Conservation (phyloP, 768 basidiomycete genomes). For the Mycena chlorophos region DNA sequence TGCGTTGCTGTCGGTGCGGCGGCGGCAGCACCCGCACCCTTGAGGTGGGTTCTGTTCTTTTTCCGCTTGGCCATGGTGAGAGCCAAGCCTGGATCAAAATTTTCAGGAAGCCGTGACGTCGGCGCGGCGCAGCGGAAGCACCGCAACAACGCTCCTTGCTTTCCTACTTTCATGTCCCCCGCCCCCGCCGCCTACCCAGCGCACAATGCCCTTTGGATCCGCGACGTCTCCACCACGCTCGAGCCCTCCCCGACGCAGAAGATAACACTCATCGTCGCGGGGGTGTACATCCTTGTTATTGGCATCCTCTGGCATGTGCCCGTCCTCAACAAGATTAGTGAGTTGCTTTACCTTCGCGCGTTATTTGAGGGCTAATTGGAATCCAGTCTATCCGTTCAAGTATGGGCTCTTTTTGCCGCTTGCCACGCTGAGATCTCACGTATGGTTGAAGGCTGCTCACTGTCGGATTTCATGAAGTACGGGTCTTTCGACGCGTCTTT, state of each 20-base stretch:
- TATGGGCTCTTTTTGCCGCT: slow-evolving; percentile 37
- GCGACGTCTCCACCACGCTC: slow-evolving; percentile 28
- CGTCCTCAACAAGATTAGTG: slow-evolving; percentile 68
- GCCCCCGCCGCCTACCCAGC: not conserved
- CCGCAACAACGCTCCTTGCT: not conserved
- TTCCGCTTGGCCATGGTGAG: slow-evolving; percentile 66
- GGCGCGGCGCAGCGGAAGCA: too few relatives aligned
- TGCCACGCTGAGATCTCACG: not conserved
- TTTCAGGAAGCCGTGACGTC: too few relatives aligned
- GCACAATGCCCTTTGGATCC: not conserved
- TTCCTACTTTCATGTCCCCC: slow-evolving; percentile 11
- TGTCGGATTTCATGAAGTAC: slow-evolving; percentile 86
- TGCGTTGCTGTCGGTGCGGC: slow-evolving; percentile 33
- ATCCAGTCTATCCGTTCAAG: slow-evolving; percentile 88
- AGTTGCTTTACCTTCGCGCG: slow-evolving; percentile 32
- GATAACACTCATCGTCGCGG: slow-evolving; percentile 79
- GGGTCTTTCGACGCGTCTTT: slow-evolving; percentile 14
- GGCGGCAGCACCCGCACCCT: slow-evolving; percentile 51
- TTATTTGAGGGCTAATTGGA: slow-evolving; percentile 16
- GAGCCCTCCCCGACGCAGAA: slow-evolving; percentile 73
- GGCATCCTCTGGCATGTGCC: slow-evolving; percentile 87
- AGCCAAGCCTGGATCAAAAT: too few relatives aligned
- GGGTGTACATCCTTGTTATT: slow-evolving; percentile 70
- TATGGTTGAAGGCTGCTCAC: slow-evolving; percentile 60
- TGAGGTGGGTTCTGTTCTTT: slow-evolving; percentile 82